phyloP scores from a whole-genome alignment of 805 yeast species.

The Myxozyma nipponensis region DNA sequence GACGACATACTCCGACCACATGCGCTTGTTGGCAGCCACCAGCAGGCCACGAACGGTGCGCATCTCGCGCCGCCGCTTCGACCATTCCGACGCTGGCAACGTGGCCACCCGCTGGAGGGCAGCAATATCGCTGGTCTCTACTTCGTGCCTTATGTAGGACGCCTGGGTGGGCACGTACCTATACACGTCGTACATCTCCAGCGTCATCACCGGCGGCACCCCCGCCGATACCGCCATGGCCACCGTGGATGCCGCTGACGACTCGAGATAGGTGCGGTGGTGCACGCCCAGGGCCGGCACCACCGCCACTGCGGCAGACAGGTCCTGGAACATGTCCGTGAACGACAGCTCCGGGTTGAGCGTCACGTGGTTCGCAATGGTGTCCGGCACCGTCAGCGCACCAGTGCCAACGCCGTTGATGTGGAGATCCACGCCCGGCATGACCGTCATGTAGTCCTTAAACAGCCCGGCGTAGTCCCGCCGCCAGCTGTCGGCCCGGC shows the following conservation, averaged over 20 bases:
- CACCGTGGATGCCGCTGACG: constrained; percentile 19
- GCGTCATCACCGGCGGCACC: constrained; percentile 17
- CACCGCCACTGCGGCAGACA: constrained; percentile 14
- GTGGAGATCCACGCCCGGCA: constrained; percentile 16
- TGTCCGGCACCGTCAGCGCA: constrained; percentile 8
- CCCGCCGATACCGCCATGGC: constrained; percentile 18
- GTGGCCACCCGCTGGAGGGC: constrained; percentile 18
- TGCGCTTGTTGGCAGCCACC: not conserved
- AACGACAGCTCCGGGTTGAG: constrained; percentile 10
- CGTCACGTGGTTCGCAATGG: constrained; percentile 3
- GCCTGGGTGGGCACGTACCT: constrained; percentile 15
- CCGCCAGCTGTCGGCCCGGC: constrained; percentile 14
- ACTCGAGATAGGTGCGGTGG: constrained; percentile 6
- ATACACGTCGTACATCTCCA: constrained; percentile 15
- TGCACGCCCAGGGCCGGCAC: constrained; percentile 21
- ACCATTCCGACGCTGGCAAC: not conserved
- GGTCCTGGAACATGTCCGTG: constrained; percentile 13
- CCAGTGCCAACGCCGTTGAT: constrained; percentile 17
- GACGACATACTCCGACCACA: not conserved
- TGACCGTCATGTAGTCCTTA: constrained; percentile 8
- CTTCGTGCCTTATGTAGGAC: constrained; percentile 18
- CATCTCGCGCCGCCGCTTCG: not conserved
- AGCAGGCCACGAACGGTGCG: not conserved
- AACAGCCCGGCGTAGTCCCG: constrained; percentile 13
- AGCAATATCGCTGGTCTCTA: constrained; percentile 20